phyloP scores from a whole-genome alignment of 805 yeast species.

The Suhomyces pyralidae region DNA sequence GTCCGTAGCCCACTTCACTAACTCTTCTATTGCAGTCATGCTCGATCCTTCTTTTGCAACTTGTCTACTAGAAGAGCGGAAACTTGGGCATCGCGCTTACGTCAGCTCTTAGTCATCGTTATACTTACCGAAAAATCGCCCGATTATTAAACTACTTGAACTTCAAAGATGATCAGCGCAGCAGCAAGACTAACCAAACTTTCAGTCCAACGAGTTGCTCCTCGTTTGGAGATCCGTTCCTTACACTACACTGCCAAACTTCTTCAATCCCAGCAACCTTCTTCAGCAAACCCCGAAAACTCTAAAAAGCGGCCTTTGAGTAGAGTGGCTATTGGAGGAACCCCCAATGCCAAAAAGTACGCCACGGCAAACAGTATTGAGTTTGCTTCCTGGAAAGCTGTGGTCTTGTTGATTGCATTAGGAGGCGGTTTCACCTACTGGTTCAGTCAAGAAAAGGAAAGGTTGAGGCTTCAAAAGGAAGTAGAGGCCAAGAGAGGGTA shows the following conservation, averaged over 20 bases:
- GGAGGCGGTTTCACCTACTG: slow-evolving; percentile 73
- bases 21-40: background rate
- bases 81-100: background rate
- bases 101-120: background rate
- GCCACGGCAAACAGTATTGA: slow-evolving; percentile 51
- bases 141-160: background rate
- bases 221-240: background rate
- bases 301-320: slow-evolving; percentile 61
- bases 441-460: slow-evolving; percentile 73
- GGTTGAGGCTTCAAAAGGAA: slow-evolving; percentile 68
- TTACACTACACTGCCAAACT: background rate
- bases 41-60: background rate
- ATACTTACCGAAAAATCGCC: background rate
- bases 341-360: slow-evolving; percentile 32
- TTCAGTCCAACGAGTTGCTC: background rate
- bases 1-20: slow-evolving; percentile 30
- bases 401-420: slow-evolving; percentile 57
- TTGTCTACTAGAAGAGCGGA: background rate
- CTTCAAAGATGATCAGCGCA: background rate
- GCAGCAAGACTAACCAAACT: background rate
- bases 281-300: slow-evolving; percentile 1
- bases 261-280: background rate
- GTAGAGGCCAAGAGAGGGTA: slow-evolving; percentile 83
- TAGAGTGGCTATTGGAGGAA: slow-evolving; percentile 73
- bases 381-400: slow-evolving; percentile 83